Conservation (phyloP, 2,329 filamentous ascomycete genomes). For the Xenosphaeropsis pyriputrescens region DNA sequence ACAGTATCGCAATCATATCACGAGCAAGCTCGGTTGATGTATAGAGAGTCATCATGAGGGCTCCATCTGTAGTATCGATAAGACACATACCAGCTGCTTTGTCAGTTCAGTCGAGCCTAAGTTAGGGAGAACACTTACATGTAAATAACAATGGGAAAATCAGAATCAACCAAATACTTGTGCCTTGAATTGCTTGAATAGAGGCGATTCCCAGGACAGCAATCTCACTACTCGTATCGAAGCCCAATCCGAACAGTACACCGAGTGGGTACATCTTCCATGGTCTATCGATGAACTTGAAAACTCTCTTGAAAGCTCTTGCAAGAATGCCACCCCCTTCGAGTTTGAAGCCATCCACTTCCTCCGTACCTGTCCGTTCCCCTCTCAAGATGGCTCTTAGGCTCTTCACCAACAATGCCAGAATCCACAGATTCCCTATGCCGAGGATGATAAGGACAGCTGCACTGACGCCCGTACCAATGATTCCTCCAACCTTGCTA, state of each 20-base stretch:
- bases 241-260: conserved; percentile 72
- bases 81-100: conserved; percentile 76
- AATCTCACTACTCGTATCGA: conserved; percentile 91
- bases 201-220: conserved; percentile 82
- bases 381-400: conserved; percentile 45
- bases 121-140: conserved; percentile 27
- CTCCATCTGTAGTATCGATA: conserved; percentile 82
- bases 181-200: conserved; percentile 73
- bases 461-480: conserved; percentile 78
- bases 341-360: conserved; percentile 40
- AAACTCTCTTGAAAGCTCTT: conserved; percentile 56
- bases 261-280: conserved; percentile 91
- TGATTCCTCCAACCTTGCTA: conserved; percentile 66
- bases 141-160: conserved; percentile 88
- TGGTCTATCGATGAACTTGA: conserved; percentile 56
- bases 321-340: conserved; percentile 68
- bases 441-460: conserved; percentile 72
- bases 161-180: conserved; percentile 84
- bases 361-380: conserved; percentile 9
- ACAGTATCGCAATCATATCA: conserved; percentile 79
- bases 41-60: conserved; percentile 90
- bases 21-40: conserved; percentile 63
- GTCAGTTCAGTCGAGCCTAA: not conserved
- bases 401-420: conserved; percentile 60
- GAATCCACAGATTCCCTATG: conserved; percentile 71